Conservation (phyloP, 192 early-diverging fungal species). For the Coemansia sp. region DNA sequence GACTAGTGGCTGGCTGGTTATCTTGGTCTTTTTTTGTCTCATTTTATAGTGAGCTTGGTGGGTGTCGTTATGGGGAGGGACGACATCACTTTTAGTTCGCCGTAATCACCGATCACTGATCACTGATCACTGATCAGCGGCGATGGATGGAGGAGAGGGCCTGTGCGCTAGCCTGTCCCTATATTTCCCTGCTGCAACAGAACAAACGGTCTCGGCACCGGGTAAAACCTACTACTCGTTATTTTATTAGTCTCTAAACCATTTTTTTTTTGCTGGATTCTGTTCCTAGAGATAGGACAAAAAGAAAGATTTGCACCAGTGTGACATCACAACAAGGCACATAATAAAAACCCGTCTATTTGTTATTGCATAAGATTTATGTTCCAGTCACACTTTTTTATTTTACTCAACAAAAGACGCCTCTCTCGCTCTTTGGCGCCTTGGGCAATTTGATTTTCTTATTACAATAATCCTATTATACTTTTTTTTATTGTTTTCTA, state of each 20-base stretch:
- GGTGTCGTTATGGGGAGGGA: too few relatives aligned
- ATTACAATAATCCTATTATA: neutral
- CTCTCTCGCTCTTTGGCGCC: neutral
- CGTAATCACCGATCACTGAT: too few relatives aligned
- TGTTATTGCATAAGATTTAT: neutral
- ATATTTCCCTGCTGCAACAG: neutral
- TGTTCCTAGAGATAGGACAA: neutral
- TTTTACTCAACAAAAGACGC: neutral
- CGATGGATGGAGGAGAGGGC: too few relatives aligned
- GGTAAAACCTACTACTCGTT: neutral
- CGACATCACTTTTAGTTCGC: too few relatives aligned
- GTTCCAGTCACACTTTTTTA: too few relatives aligned
- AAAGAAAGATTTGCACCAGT: neutral
- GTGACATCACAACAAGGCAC: neutral
- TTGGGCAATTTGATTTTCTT: neutral
- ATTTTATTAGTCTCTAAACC: neutral
- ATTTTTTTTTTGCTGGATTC: neutral
- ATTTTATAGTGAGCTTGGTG: too few relatives aligned
- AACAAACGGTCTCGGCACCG: neutral
- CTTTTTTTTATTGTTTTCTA: neutral
- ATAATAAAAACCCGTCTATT: neutral
- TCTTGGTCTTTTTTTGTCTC: too few relatives aligned
- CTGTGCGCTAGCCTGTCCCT: neutral
- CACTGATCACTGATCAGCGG: too few relatives aligned
- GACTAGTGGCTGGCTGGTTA: too few relatives aligned